These are phyloP conservation scores for Jatropha multifida DNA, from an alignment of 441 rosid species.

Conservation along the genomic window DNA sequence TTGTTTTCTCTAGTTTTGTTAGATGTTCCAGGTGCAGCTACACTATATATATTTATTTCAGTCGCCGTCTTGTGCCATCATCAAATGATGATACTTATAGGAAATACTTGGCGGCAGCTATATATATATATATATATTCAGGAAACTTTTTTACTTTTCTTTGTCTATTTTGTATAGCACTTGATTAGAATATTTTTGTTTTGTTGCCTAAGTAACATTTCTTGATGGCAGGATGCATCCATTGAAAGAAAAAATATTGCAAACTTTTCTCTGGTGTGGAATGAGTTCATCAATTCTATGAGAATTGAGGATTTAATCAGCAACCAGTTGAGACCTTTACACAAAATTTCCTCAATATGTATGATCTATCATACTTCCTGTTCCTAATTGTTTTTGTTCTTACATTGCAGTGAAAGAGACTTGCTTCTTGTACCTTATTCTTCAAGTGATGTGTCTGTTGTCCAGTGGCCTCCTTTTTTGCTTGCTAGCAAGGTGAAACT, in stretches of 20 bases:
- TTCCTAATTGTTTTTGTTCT: constrained; percentile 24
- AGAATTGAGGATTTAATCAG: constrained; percentile 90
- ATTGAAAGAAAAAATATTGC: constrained; percentile 48
- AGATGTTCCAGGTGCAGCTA: background rate
- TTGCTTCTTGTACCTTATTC: constrained; percentile 86
- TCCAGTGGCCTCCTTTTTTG: constrained; percentile 97
- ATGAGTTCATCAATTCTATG: constrained; percentile 80
- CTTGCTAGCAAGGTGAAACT: constrained; percentile 89
- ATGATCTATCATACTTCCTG: constrained; percentile 18
- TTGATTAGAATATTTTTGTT: background rate
- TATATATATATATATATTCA: background rate
- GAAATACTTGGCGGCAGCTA: constrained; percentile 38
- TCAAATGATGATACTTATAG: constrained; percentile 28
- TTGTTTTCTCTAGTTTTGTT: background rate
- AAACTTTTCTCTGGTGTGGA: constrained; percentile 84
- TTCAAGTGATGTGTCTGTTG: constrained; percentile 59
- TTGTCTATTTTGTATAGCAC: background rate
- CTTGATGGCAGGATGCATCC: constrained; percentile 49
- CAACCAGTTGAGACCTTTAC: constrained; percentile 55
- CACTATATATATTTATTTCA: background rate
- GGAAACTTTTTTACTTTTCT: background rate
- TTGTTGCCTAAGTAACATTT: constrained; percentile 30
- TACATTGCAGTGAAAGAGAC: constrained; percentile 69
- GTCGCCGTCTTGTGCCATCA: too few species aligned
- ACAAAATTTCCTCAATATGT: constrained; percentile 15